Evolutionary conservation across 768 basidiomycete genomes (phyloP).

Genomic region (Suillus discolor): DNA sequence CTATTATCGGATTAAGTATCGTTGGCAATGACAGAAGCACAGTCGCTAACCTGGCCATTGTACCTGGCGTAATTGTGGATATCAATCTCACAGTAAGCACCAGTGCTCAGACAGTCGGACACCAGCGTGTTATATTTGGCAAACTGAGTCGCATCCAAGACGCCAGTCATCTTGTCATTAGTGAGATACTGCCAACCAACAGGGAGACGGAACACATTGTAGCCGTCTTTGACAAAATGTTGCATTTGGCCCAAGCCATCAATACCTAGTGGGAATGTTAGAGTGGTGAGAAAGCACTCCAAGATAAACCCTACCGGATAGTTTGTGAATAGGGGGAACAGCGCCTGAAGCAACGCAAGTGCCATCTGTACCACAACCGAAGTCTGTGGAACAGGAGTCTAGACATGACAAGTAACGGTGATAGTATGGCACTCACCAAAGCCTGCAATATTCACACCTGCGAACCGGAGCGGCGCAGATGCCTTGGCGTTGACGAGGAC

Average conservation of each 20-base stretch:
- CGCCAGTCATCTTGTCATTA: constrained; percentile 38
- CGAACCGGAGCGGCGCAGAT: constrained; percentile 32
- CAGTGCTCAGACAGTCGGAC: constrained; percentile 43
- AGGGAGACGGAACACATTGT: constrained; percentile 61
- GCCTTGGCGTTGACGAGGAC: constrained; percentile 20
- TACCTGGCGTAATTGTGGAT: constrained; percentile 65
- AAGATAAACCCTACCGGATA: constrained; percentile 36
- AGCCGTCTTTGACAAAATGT: constrained; percentile 57
- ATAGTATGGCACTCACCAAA: constrained; percentile 34
- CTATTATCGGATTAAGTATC: constrained; percentile 21
- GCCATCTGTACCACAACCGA: constrained; percentile 51
- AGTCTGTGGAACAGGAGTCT: constrained; percentile 32
- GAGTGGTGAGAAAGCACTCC: neutral
- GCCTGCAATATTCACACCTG: constrained; percentile 56
- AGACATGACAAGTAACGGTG: neutral
- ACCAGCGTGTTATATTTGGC: constrained; percentile 52
- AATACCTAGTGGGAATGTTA: constrained; percentile 10
- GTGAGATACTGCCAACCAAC: constrained; percentile 61
- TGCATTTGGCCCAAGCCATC: constrained; percentile 52
- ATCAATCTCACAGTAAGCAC: constrained; percentile 58
- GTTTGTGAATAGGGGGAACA: constrained; percentile 47
- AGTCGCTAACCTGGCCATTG: constrained; percentile 40
- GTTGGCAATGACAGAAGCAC: neutral
- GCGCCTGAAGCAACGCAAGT: constrained; percentile 41
- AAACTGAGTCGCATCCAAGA: constrained; percentile 46